phyloP scores from a whole-genome alignment of 768 basidiomycete genomes.

The Boletus rubescentipes region DNA sequence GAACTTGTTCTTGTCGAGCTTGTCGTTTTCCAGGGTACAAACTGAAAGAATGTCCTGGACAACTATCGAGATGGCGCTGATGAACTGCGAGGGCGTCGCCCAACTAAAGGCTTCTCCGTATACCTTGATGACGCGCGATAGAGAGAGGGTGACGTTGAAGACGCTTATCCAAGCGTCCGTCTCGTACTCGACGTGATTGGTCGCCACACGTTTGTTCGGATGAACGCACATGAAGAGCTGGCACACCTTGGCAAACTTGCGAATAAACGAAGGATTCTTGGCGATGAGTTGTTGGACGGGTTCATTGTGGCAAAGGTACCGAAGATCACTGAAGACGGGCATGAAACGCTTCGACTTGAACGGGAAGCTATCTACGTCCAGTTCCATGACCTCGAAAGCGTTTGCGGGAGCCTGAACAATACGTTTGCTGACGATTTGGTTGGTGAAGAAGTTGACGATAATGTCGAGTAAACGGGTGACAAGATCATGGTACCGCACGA shows the following conservation, averaged over 20 bases:
- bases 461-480: constrained; percentile 77
- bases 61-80: constrained; percentile 66
- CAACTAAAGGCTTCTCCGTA: constrained; percentile 82
- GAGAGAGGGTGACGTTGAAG: constrained; percentile 90
- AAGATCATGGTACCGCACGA: constrained; percentile 71
- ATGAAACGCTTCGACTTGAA: constrained; percentile 97
- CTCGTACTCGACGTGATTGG: constrained; percentile 92
- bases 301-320: constrained; percentile 79
- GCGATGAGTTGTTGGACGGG: constrained; percentile 81
- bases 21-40: constrained; percentile 64
- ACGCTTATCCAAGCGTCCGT: constrained; percentile 96
- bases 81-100: constrained; percentile 56
- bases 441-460: constrained; percentile 90
- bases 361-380: constrained; percentile 83
- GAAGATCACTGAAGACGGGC: constrained; percentile 89
- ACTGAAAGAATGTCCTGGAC: constrained; percentile 71
- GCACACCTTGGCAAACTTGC: constrained; percentile 73
- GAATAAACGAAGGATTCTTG: constrained; percentile 61
- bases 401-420: constrained; percentile 41
- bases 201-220: constrained; percentile 79
- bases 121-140: constrained; percentile 85
- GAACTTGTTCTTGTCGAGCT: constrained; percentile 68
- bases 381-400: constrained; percentile 24
- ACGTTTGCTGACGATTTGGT: constrained; percentile 75
- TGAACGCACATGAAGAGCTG: constrained; percentile 93